Evolutionary conservation across 2,329 filamentous ascomycete species (phyloP).

Genomic region (Cytospora piceicola): DNA sequence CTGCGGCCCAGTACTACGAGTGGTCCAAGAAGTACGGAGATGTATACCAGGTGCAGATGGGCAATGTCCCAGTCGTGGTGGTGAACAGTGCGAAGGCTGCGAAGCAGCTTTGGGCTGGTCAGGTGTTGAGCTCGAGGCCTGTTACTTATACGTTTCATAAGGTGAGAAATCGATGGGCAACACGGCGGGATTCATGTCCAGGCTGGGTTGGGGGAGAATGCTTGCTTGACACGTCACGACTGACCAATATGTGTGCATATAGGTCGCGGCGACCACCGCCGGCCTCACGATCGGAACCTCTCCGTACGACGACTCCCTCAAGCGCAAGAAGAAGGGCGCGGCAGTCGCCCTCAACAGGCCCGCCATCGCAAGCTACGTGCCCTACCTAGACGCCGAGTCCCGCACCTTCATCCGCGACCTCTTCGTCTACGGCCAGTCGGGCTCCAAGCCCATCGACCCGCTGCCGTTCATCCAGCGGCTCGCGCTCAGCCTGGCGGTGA

Average conservation of each 20-base stretch:
- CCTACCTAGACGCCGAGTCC: constrained; percentile 68
- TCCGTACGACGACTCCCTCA: constrained; percentile 71
- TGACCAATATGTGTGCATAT: background rate
- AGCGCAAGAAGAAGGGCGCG: constrained; percentile 66
- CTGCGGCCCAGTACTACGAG: constrained; percentile 55
- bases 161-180: constrained; percentile 42
- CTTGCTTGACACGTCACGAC: too few species aligned
- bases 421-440: constrained; percentile 53
- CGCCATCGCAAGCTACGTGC: constrained; percentile 68
- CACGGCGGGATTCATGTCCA: background rate
- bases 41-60: constrained; percentile 42
- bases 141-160: constrained; percentile 66
- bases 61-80: constrained; percentile 63
- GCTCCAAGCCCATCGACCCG: constrained; percentile 36
- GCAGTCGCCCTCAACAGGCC: constrained; percentile 68
- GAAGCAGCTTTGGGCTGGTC: constrained; percentile 67
- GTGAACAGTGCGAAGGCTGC: constrained; percentile 70
- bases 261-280: constrained; percentile 42
- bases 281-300: constrained; percentile 62
- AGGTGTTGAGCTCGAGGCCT: constrained; percentile 66
- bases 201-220: too few species aligned
- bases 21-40: constrained; percentile 39
- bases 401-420: constrained; percentile 62
- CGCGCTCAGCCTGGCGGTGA: constrained; percentile 30
- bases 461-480: constrained; percentile 29